Base-by-base conservation (phyloP, 2,329 filamentous ascomycete genomes). In the Trichoderma afroharzianum region DNA sequence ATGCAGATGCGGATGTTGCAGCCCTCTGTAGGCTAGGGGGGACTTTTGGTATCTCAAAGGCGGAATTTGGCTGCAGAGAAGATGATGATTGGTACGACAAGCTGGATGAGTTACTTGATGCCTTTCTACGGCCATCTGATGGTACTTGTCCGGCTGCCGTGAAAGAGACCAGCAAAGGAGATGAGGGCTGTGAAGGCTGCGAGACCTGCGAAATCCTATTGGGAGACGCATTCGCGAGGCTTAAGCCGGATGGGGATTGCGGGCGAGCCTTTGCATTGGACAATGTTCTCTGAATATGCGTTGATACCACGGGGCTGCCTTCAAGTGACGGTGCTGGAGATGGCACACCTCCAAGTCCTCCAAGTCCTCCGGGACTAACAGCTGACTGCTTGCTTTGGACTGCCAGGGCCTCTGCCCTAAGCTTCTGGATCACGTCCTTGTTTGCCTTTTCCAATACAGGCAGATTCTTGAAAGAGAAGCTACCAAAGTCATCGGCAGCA, bases 381-480 rank as follows among this genome's bases (percentile, higher is more conserved):
- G 81, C 79, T 18, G 55, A 26, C 39, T 83, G 82, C 77, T 91
- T 90, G 77, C 81, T 88, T 75, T 91, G 88, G 2, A 85, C 82
- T 3, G 89, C 94, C 83, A 98, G 87, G 3, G 96, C 95, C 81
- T 98, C 95, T 26, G 95, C 94, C 12, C 95, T 91, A 71, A 99
- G 85, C 80, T 98, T 98, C 77, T 98, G 95, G 36, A 99, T 97
- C 33, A 98, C 94, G 77, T 99, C 96, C 80, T 99, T 99, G 82
- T 99, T 99, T 69, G 96, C 96, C 81, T 98, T 98, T 77, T 98
- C 96, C 21, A 99, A 86, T 24, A 98, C 95, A 0, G 95, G 95
- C 63, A 99, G 84, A 77, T 99, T 99, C 83, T 99, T 99, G 86
- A 97, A 99, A 50, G 94, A 90, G 81, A 99, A 99, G 74, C 90